Percentiles rank a stretch among this genome's conserved stretches.
Conservation (phyloP, 2,329 filamentous ascomycete species). For the Alternaria brassicicola region DNA sequence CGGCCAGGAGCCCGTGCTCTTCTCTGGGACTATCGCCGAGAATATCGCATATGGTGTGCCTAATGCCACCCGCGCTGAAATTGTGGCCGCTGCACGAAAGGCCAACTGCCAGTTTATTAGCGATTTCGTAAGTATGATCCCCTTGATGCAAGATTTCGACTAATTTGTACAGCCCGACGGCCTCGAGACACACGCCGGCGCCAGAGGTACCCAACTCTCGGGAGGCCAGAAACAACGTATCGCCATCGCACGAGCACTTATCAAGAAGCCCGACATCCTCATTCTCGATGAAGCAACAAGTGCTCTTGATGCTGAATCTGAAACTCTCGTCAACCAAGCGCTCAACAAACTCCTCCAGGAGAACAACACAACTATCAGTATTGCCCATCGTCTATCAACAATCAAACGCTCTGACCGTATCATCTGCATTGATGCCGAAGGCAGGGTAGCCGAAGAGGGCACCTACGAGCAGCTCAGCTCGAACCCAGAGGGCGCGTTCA, state of each 20-base stretch:
- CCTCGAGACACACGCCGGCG: conserved; percentile 90
- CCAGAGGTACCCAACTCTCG: conserved; percentile 89
- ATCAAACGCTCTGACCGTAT: conserved; percentile 96
- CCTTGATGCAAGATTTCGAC: background rate
- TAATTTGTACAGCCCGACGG: conserved; percentile 72
- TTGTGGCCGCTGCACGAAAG: conserved; percentile 83
- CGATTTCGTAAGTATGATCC: conserved; percentile 71
- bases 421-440: conserved; percentile 86
- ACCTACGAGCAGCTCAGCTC: conserved; percentile 78
- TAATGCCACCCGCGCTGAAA: conserved; percentile 75
- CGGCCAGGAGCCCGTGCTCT: conserved; percentile 91
- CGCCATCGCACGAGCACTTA: conserved; percentile 89
- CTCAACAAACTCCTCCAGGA: conserved; percentile 79
- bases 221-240: conserved; percentile 98
- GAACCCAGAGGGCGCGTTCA: conserved; percentile 81
- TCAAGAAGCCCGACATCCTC: conserved; percentile 95
- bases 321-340: conserved; percentile 94
- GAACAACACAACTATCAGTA: conserved; percentile 95
- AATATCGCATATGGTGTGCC: conserved; percentile 93
- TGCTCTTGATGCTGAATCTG: conserved; percentile 92
- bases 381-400: conserved; percentile 92
- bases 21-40: conserved; percentile 82
- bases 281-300: conserved; percentile 96
- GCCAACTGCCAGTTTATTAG: conserved; percentile 97
- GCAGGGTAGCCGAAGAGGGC: conserved; percentile 88